phyloP scores from a whole-genome alignment of 2,329 filamentous ascomycete genomes.

The Mycocentrospora acerina region DNA sequence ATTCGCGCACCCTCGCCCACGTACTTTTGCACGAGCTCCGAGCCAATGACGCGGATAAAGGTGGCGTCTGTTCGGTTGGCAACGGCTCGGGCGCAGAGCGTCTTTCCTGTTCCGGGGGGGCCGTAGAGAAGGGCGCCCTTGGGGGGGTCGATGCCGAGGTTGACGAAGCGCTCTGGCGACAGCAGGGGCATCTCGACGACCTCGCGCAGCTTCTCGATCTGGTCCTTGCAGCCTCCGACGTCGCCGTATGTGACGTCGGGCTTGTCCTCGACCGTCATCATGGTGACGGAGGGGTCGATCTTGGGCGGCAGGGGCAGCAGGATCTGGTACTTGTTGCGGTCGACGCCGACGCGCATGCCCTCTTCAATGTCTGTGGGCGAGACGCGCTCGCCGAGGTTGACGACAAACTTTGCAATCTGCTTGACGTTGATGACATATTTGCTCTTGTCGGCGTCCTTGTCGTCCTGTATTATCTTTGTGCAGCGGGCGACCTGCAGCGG shows the following conservation, averaged over 20 bases:
- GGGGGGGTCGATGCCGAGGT: slow-evolving; percentile 96
- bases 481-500: slow-evolving; percentile 95
- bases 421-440: slow-evolving; percentile 99
- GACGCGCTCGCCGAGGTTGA: slow-evolving; percentile 94
- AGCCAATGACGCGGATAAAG: slow-evolving; percentile 97
- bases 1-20: slow-evolving; percentile 97
- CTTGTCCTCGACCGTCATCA: slow-evolving; percentile 99
- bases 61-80: slow-evolving; percentile 98
- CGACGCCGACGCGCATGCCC: slow-evolving; percentile 97
- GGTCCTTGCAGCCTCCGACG: slow-evolving; percentile 98
- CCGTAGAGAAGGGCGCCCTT: slow-evolving; percentile 97
- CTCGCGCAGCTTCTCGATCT: slow-evolving; percentile 98
- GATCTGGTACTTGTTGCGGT: slow-evolving; percentile 99
- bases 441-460: slow-evolving; percentile 94
- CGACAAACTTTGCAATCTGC: slow-evolving; percentile 99
- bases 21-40: slow-evolving; percentile 97
- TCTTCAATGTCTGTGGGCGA: slow-evolving; percentile 99
- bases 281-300: slow-evolving; percentile 98
- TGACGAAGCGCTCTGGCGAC: slow-evolving; percentile 95
- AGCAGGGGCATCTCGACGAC: slow-evolving; percentile 98
- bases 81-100: slow-evolving; percentile 92
- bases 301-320: slow-evolving; percentile 93
- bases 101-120: slow-evolving; percentile 98
- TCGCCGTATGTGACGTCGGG: slow-evolving; percentile 98
- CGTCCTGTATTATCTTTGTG: slow-evolving; percentile 98